Base-by-base conservation (phyloP, 1,284 basidiomycete species). In the Tremellales sp. region DNA sequence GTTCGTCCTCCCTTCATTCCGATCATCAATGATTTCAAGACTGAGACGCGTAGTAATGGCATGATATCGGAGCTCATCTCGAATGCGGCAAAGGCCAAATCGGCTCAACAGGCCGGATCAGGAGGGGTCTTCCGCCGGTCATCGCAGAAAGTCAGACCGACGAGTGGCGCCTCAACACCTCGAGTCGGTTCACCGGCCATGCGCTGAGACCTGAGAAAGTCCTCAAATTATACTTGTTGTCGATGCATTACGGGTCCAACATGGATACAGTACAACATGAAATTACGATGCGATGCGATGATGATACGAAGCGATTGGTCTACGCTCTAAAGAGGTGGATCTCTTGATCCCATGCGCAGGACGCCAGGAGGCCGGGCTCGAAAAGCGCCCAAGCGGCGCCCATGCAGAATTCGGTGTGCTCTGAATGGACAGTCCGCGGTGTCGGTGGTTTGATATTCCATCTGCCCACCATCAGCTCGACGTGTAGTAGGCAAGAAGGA, bases 361-460 rank as follows among this genome's bases (percentile, higher is more conserved):
- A 91, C 19, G 89, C 91, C 46, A 97, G 64, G 15, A 91, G 66
- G 1, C 87, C 87, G 58, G 87, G 84, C 48, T 94, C 87, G 58
- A 87, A 94, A 60, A 81, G 61, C 26, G 77, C 75, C 94, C 94
- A 98, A 19, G 81, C 81, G 56, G 89, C 84, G 0, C 89, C 91
- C 42, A 89, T 87, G 17, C 94, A 90, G 70, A 98, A 98, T 74
- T 97, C 94, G 2, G 89, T 91, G 68, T 98, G 94, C 6, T 82
- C 77, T 67, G 89, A 84, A 64, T 94, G 86, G 27, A 90, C 82
- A 52, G 83, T 75, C 43, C 84, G 62, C 23, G 89, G 49, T 3
- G 51, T 55, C 4, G 47, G 53, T 4, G 69, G 60, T 40, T 67
- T 54, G 0, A 64, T 53, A 22, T 73, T 53, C 80, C 78, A 48